phyloP scores from a whole-genome alignment of 306 rosid species.

The Dalbergia oliveri region DNA sequence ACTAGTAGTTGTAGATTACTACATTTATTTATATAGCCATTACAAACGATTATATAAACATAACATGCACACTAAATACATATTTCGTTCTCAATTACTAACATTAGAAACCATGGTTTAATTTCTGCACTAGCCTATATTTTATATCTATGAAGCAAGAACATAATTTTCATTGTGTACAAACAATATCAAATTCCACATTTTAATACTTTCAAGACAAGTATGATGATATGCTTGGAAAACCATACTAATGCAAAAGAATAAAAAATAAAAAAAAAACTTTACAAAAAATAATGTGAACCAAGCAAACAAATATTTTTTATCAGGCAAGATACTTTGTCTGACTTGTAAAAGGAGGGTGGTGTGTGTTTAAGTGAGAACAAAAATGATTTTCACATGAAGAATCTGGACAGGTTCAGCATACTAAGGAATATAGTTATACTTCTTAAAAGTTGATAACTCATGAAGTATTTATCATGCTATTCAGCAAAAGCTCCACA shows the following conservation, averaged over 20 bases:
- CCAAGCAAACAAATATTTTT: background rate
- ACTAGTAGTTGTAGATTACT: background rate
- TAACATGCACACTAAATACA: background rate
- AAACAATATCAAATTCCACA: background rate
- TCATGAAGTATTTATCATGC: background rate
- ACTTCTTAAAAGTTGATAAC: conserved; percentile 3
- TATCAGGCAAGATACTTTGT: background rate
- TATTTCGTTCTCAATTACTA: background rate
- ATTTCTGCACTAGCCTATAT: conserved; percentile 3
- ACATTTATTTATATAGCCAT: background rate
- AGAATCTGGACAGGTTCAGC: background rate
- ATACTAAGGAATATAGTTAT: conserved; percentile 1
- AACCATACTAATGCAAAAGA: background rate
- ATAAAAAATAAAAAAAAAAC: too few species aligned
- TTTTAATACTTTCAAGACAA: conserved; percentile 10
- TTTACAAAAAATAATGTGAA: background rate
- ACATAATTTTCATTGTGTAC: background rate
- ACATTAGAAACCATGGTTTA: background rate
- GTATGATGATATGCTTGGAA: background rate
- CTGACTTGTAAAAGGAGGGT: background rate
- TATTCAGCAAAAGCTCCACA: conserved; percentile 10
- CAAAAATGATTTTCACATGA: background rate
- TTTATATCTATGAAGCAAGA: background rate
- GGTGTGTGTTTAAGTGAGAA: background rate
- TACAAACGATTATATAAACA: background rate